These are phyloP conservation scores for Pyricularia sp. DNA, from an alignment of 2,329 filamentous ascomycete genomes.

Conservation along the genomic window DNA sequence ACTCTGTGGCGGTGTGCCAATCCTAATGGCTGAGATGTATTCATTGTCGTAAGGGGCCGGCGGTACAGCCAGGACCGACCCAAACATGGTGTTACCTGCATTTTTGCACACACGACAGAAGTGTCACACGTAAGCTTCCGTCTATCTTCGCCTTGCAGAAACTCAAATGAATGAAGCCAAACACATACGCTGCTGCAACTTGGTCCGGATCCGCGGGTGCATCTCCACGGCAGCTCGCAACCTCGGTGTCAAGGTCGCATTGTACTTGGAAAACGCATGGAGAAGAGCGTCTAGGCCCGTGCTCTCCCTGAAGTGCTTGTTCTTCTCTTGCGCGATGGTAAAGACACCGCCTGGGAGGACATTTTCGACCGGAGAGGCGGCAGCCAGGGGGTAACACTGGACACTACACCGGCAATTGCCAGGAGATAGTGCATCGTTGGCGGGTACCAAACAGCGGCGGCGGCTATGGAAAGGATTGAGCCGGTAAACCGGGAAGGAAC, in stretches of 20 bases:
- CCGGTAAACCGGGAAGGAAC: no score
- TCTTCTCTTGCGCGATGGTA: slow-evolving; percentile 1
- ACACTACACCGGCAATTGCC: neutral
- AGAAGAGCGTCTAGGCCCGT: slow-evolving; percentile 6
- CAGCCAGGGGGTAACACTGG: neutral
- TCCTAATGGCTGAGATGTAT: slow-evolving; percentile 22
- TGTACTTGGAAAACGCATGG: slow-evolving; percentile 23
- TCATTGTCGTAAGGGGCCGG: slow-evolving; percentile 9
- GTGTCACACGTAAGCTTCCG: neutral
- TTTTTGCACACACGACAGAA: neutral
- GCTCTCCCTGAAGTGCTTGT: neutral
- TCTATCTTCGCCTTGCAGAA: neutral
- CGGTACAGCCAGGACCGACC: slow-evolving; percentile 13
- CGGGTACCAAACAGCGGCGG: no score
- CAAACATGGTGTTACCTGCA: neutral
- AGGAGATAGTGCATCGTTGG: neutral
- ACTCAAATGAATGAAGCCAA: neutral
- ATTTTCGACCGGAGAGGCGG: neutral
- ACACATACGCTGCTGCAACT: slow-evolving; percentile 1
- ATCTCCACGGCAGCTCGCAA: slow-evolving; percentile 14
- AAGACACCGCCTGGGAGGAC: neutral
- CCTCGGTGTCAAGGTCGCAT: slow-evolving; percentile 16
- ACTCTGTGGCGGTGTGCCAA: slow-evolving; percentile 16
- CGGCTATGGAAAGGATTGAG: no score
- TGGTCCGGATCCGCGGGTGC: neutral